A percentile compares a stretch with the other conserved stretches of the same genome.
These are phyloP conservation scores for Claviceps arundinis DNA, from an alignment of 2,329 filamentous ascomycete species.

Conservation along the genomic window DNA sequence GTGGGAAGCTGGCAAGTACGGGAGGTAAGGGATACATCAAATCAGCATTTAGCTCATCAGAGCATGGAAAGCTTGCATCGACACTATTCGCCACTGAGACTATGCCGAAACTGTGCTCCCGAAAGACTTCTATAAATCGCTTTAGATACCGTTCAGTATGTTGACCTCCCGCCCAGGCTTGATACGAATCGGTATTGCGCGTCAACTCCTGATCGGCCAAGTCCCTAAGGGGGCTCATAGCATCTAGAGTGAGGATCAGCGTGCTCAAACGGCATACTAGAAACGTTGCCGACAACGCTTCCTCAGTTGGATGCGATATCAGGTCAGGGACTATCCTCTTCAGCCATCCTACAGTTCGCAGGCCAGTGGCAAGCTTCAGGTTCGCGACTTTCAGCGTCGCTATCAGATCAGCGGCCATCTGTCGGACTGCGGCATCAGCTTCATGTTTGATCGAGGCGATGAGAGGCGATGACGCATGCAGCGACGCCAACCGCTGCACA, in stretches of 20 bases:
- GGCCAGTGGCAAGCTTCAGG: slow-evolving; percentile 77
- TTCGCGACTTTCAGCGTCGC: slow-evolving; percentile 60
- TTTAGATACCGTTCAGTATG: slow-evolving; percentile 93
- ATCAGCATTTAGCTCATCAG: slow-evolving; percentile 10
- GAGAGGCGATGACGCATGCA: slow-evolving; percentile 70
- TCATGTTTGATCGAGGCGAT: slow-evolving; percentile 61
- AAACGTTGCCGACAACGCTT: slow-evolving; percentile 69
- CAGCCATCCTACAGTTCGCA: slow-evolving; percentile 85
- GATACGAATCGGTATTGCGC: slow-evolving; percentile 28
- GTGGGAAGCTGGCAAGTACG: slow-evolving; percentile 69
- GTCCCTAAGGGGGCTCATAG: slow-evolving; percentile 71
- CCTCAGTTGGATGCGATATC: slow-evolving; percentile 32
- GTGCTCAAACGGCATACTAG: slow-evolving; percentile 75
- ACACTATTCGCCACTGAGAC: slow-evolving; percentile 90
- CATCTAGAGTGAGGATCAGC: slow-evolving; percentile 65
- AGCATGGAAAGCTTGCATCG: slow-evolving; percentile 27
- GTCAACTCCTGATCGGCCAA: slow-evolving; percentile 74
- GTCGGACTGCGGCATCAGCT: slow-evolving; percentile 76
- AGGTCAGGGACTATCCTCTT: slow-evolving; percentile 76
- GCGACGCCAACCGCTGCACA: slow-evolving; percentile 68
- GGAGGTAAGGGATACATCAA: slow-evolving; percentile 53
- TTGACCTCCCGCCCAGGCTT: slow-evolving; percentile 57
- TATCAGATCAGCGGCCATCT: slow-evolving; percentile 77
- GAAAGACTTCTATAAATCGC: slow-evolving; percentile 91
- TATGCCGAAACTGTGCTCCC: slow-evolving; percentile 93